Conservation (phyloP, 768 basidiomycete genomes). For the Mycena crocata region DNA sequence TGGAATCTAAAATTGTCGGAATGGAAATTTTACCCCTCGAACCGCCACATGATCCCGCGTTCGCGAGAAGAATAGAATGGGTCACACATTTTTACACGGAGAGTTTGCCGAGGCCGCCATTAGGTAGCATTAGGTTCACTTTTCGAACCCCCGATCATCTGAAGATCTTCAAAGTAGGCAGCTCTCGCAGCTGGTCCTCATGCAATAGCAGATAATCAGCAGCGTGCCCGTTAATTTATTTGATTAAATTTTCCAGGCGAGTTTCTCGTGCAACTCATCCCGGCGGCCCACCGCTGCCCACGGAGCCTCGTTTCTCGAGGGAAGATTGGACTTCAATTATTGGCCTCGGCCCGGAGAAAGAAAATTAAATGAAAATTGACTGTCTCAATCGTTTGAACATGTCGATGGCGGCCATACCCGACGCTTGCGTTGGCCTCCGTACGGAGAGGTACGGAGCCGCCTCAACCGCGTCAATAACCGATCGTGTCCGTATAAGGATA, state of each 20-base stretch:
- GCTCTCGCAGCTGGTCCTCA: not conserved
- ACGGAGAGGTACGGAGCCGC: too few species aligned
- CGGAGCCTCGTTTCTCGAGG: not conserved
- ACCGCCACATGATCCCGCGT: conserved; percentile 3
- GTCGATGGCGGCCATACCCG: too few species aligned
- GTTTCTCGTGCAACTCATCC: not conserved
- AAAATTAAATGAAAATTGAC: conserved; percentile 3
- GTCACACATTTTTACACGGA: not conserved
- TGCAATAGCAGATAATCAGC: conserved; percentile 23
- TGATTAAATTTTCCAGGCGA: conserved; percentile 15
- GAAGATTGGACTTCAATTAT: not conserved
- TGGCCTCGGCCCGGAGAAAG: conserved; percentile 10
- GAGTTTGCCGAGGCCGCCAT: not conserved
- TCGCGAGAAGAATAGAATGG: not conserved
- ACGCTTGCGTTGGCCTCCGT: not conserved
- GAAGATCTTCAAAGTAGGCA: not conserved
- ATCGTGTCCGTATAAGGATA: conserved; percentile 13
- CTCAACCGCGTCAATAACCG: not conserved
- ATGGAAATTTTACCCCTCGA: not conserved
- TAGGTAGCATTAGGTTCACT: not conserved
- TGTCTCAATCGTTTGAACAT: too few species aligned
- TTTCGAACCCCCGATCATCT: conserved; percentile 12
- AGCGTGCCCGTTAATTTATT: conserved; percentile 5
- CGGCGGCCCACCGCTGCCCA: too few species aligned
- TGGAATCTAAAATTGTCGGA: not conserved